These are phyloP conservation scores for Leavenworthia alabamica DNA, from an alignment of 345 rosid species.

Conservation along the genomic window DNA sequence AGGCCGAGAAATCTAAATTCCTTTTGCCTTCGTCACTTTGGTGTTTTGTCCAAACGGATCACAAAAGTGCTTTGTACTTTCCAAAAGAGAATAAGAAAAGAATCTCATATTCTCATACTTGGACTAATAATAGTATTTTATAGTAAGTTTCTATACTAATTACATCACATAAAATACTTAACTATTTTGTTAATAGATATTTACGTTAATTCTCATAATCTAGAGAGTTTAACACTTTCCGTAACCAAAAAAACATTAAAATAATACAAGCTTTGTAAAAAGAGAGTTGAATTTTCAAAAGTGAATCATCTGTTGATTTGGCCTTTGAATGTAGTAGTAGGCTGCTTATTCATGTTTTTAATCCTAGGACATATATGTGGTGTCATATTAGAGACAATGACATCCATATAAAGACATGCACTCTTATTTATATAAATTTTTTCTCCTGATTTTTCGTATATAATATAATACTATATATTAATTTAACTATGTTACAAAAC, in stretches of 20 bases:
- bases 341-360: background rate
- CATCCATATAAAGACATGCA: constrained; percentile 3
- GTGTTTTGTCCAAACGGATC: constrained; percentile 19
- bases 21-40: constrained; percentile 29
- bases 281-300: constrained; percentile 22
- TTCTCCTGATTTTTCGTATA: too few relatives aligned
- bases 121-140: background rate
- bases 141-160: background rate
- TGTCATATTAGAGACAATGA: constrained; percentile 13
- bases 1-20: constrained; percentile 26
- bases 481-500: too few relatives aligned
- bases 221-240: background rate
- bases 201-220: background rate
- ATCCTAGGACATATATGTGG: constrained; percentile 5
- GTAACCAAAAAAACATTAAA: background rate
- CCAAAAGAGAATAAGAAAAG: constrained; percentile 23
- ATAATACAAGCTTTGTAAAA: background rate
- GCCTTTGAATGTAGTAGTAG: constrained; percentile 26
- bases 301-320: constrained; percentile 21
- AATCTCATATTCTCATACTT: background rate
- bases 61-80: constrained; percentile 17
- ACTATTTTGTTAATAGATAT: background rate
- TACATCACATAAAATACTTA: background rate
- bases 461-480: too few relatives aligned
- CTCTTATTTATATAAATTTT: too few relatives aligned